Conservation (phyloP, 2,329 filamentous ascomycete species). For the Penicillium rolfsii region DNA sequence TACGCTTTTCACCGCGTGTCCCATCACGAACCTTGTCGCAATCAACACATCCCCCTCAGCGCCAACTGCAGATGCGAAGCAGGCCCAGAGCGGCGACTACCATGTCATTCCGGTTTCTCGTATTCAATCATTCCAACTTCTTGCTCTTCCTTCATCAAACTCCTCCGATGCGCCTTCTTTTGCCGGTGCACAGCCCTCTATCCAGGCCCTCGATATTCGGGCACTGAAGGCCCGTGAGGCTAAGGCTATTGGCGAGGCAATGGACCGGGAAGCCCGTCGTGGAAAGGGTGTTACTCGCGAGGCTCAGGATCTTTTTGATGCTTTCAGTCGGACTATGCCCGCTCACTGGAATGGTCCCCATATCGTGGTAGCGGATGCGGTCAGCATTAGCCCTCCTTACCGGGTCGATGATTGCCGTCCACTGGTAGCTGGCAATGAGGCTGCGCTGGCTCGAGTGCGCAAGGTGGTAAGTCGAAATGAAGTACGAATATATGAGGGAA, state of each 20-base stretch:
- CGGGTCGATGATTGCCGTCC: constrained; percentile 57
- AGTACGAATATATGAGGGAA: neutral
- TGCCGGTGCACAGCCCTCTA: constrained; percentile 50
- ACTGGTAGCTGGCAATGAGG: constrained; percentile 44
- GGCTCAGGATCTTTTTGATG: constrained; percentile 66
- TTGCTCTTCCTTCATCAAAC: constrained; percentile 46
- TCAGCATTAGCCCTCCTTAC: constrained; percentile 63
- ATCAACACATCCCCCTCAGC: constrained; percentile 59
- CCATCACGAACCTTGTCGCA: constrained; percentile 63
- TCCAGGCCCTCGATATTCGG: constrained; percentile 56
- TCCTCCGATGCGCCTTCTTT: constrained; percentile 45
- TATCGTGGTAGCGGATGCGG: constrained; percentile 64
- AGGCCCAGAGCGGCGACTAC: constrained; percentile 57
- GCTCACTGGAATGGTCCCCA: constrained; percentile 62
- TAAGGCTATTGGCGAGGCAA: constrained; percentile 58
- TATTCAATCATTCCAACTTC: constrained; percentile 60
- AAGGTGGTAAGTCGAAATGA: constrained; percentile 50
- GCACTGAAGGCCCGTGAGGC: constrained; percentile 60
- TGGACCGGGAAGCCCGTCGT: constrained; percentile 60
- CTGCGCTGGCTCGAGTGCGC: constrained; percentile 50
- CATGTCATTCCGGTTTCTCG: constrained; percentile 64
- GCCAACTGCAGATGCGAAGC: constrained; percentile 37
- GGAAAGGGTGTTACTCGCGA: constrained; percentile 65
- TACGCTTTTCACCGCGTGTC: constrained; percentile 64
- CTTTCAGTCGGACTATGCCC: constrained; percentile 63